Conservation (phyloP, 176 grass and related monocot species). For the Bonia amplexicaulis region DNA sequence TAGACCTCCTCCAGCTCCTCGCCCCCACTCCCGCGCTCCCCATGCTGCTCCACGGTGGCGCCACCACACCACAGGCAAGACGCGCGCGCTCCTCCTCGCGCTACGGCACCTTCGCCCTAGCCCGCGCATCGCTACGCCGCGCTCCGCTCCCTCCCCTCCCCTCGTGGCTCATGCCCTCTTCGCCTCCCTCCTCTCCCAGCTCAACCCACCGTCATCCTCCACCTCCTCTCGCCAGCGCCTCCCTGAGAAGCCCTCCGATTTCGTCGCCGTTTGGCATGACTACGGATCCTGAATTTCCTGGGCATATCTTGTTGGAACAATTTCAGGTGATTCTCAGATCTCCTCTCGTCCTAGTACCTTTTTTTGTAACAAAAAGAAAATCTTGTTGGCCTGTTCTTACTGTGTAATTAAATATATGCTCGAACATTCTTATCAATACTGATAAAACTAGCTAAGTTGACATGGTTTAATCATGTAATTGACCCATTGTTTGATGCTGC, state of each 20-base stretch:
- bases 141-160: slow-evolving; percentile 60
- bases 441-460: not conserved
- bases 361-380: not conserved
- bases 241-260: slow-evolving; percentile 64
- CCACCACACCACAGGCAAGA: slow-evolving; percentile 70
- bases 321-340: slow-evolving; percentile 69
- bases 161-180: slow-evolving; percentile 39
- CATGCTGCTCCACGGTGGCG: slow-evolving; percentile 53
- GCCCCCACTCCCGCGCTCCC: slow-evolving; percentile 57
- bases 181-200: slow-evolving; percentile 58
- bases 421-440: not conserved
- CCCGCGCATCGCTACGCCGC: slow-evolving; percentile 52
- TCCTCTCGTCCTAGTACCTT: slow-evolving; percentile 1
- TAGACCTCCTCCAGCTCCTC: slow-evolving; percentile 59
- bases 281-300: slow-evolving; percentile 89
- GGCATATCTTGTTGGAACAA: slow-evolving; percentile 94
- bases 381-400: not conserved
- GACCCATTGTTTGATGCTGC: not conserved
- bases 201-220: slow-evolving; percentile 34
- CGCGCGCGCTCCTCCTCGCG: slow-evolving; percentile 57
- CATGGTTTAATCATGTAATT: not conserved
- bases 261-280: slow-evolving; percentile 70
- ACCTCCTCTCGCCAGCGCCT: slow-evolving; percentile 37
- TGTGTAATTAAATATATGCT: not conserved
- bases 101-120: slow-evolving; percentile 45